Conservation (phyloP, 352 stramenopile species). For the Halophytophthora batemanensis region DNA sequence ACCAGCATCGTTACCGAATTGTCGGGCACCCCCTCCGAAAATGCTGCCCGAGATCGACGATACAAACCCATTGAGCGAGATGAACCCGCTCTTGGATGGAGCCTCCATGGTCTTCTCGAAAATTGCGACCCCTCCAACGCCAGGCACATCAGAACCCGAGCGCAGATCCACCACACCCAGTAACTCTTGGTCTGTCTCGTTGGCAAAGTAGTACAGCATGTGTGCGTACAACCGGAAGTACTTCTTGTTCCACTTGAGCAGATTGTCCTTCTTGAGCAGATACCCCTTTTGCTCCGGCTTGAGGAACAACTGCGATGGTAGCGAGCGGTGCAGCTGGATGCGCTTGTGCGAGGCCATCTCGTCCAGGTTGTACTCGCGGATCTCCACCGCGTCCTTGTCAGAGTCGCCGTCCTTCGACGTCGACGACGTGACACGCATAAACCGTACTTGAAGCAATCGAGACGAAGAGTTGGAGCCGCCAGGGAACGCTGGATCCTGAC, state of each 20-base stretch:
- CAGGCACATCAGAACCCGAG: slow-evolving; percentile 60
- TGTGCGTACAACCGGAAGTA: slow-evolving; percentile 87
- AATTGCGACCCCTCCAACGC: slow-evolving; percentile 75
- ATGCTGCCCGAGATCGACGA: slow-evolving; percentile 78
- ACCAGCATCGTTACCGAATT: slow-evolving; percentile 37
- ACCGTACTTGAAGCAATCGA: slow-evolving; percentile 79
- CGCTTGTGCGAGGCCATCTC: slow-evolving; percentile 79
- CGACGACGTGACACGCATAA: slow-evolving; percentile 85
- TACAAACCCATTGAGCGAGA: slow-evolving; percentile 78
- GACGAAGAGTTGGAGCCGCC: slow-evolving; percentile 52
- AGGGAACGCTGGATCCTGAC: slow-evolving; percentile 63
- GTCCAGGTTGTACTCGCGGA: slow-evolving; percentile 86
- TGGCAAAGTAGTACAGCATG: slow-evolving; percentile 89
- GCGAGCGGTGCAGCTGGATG: slow-evolving; percentile 79
- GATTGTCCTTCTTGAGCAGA: slow-evolving; percentile 84
- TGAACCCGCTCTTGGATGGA: slow-evolving; percentile 54
- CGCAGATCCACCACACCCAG: slow-evolving; percentile 82
- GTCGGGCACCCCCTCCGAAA: slow-evolving; percentile 58
- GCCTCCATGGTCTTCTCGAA: slow-evolving; percentile 72
- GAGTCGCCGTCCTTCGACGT: slow-evolving; percentile 47
- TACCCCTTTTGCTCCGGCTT: slow-evolving; percentile 78
- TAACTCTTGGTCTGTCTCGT: slow-evolving; percentile 80
- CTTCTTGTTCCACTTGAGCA: slow-evolving; percentile 88
- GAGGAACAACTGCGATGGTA: slow-evolving; percentile 79
- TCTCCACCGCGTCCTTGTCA: slow-evolving; percentile 80